These are phyloP conservation scores for Polyporus tsugae DNA, from an alignment of 1,284 basidiomycete species.

Conservation along the genomic window DNA sequence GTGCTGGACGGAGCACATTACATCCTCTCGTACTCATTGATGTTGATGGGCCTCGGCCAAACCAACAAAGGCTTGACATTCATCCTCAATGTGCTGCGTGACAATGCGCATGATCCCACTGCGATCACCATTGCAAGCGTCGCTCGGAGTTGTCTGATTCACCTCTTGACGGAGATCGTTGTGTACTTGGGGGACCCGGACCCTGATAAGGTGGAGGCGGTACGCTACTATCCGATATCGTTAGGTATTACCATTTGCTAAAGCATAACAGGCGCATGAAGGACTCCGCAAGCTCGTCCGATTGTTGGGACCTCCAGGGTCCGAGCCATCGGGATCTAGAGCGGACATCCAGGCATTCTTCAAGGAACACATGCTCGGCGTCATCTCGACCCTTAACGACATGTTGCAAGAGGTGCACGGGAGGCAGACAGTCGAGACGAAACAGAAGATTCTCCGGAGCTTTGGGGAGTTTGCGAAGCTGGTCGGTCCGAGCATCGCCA, in stretches of 20 bases:
- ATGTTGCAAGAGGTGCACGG: slow-evolving; percentile 84
- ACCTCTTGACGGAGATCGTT: slow-evolving; percentile 79
- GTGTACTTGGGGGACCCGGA: slow-evolving; percentile 78
- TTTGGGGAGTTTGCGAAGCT: slow-evolving; percentile 78
- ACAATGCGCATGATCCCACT: slow-evolving; percentile 44
- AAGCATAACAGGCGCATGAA: slow-evolving; percentile 56
- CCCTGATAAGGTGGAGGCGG: slow-evolving; percentile 50
- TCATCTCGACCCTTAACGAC: slow-evolving; percentile 85
- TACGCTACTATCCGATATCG: slow-evolving; percentile 40
- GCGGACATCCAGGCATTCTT: slow-evolving; percentile 59
- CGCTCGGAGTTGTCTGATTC: slow-evolving; percentile 70
- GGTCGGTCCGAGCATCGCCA: slow-evolving; percentile 77
- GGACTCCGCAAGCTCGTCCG: slow-evolving; percentile 70
- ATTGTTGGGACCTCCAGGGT: slow-evolving; percentile 39
- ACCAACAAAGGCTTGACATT: slow-evolving; percentile 70
- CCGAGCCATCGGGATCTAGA: background rate
- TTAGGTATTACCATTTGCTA: slow-evolving; percentile 6
- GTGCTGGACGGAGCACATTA: slow-evolving; percentile 68
- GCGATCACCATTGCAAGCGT: slow-evolving; percentile 60
- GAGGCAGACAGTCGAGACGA: slow-evolving; percentile 71
- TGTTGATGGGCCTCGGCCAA: slow-evolving; percentile 59
- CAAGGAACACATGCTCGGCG: slow-evolving; percentile 79
- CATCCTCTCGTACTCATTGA: slow-evolving; percentile 80
- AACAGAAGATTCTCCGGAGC: slow-evolving; percentile 82
- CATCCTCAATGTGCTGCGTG: slow-evolving; percentile 60